These are phyloP conservation scores for Bothriochloa decipiens DNA, from an alignment of 176 grass and related monocot species.

Conservation along the genomic window DNA sequence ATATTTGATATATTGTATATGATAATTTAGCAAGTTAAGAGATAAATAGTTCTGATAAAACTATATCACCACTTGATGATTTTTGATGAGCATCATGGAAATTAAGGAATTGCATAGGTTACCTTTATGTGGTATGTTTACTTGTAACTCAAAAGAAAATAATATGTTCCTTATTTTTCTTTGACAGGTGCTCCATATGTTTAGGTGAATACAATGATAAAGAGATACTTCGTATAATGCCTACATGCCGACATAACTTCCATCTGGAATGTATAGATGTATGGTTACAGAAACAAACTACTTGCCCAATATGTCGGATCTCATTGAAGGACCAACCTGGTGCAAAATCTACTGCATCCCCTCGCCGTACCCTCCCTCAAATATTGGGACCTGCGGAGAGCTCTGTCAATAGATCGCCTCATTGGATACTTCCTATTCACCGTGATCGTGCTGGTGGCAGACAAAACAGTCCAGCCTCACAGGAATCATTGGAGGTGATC, in stretches of 20 bases:
- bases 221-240: conserved; percentile 89
- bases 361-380: conserved; percentile 46
- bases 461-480: conserved; percentile 47
- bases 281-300: conserved; percentile 89
- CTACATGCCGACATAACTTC: conserved; percentile 78
- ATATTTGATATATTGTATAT: background rate
- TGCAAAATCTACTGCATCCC: conserved; percentile 54
- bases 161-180: conserved; percentile 28
- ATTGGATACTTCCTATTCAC: conserved; percentile 64
- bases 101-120: background rate
- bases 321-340: conserved; percentile 63
- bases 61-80: background rate
- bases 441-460: conserved; percentile 46
- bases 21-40: conserved; percentile 2
- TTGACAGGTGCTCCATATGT: conserved; percentile 88
- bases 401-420: conserved; percentile 51
- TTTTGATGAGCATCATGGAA: background rate
- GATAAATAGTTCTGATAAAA: background rate
- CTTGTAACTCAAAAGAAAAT: conserved; percentile 17
- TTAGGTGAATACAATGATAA: conserved; percentile 91
- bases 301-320: conserved; percentile 87
- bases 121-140: background rate
- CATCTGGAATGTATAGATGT: conserved; percentile 88
- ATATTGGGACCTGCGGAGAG: conserved; percentile 40
- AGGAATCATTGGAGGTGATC: conserved; percentile 58